Base-by-base conservation (phyloP, 2,329 filamentous ascomycete species). In the Onygenales sp. region DNA sequence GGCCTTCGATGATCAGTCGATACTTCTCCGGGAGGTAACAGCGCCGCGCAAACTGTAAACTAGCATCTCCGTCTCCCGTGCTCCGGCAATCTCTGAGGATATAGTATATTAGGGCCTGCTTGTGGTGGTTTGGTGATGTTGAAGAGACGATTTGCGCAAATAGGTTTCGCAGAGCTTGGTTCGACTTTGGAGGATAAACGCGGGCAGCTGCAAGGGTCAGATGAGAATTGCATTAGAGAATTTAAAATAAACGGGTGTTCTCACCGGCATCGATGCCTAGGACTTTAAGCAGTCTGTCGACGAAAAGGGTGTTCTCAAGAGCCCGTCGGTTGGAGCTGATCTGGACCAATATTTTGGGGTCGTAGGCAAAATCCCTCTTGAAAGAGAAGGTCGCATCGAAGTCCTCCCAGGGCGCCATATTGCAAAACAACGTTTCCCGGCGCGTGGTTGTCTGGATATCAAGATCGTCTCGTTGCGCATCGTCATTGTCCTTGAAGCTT, bases 71-170 rank as follows among this genome's bases (percentile, higher is more conserved):
- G 50, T 78, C 75, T 32, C 73, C 65, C 10, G 71, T 69, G 41
- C 74, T 70, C 62, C 85, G 81, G 64, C 86, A 81, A 66, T 94
- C 88, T 63, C 89, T 84, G 2, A 94, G 78, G 41, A 94, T 75
- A 67, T 94, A 95, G 75, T 88, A 94, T 58, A 94, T 76, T 47
- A 93, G 78, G 14, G 89, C 88, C 59, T 90, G 82, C 68, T 91
- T 91, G 72, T 91, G 85, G 67, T 91, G 86, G 52, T 81, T 77
- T 7, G 85, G 80, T 60, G 85, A 82, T 48, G 73, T 74, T 52
- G 76, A 81, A 31, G 82, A 77, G 66, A 84, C 79, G 58, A 95
- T 84, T 55, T 83, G 81, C 57, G 82, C 75, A 69, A 91, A 84
- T 5, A 94, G 77, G 41, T 81, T 79, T 60, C 82, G 80, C 33